Evolutionary conservation across 306 rosid genomes (phyloP).

Genomic region (Vachellia collinsii): DNA sequence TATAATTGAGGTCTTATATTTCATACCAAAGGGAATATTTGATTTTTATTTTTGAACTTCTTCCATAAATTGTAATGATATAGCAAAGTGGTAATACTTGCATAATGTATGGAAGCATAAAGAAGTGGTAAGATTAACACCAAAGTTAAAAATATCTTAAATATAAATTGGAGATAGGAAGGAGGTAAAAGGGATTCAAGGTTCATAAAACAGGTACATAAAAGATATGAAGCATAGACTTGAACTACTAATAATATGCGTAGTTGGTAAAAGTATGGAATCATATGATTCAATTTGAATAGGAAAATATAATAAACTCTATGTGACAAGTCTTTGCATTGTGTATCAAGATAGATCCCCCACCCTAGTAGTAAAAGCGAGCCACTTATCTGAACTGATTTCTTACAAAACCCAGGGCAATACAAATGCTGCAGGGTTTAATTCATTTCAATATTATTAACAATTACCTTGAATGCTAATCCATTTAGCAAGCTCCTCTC

Average conservation of each 20-base stretch:
- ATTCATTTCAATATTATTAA: neutral
- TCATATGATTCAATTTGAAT: neutral
- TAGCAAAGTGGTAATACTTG: neutral
- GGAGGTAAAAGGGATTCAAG: neutral
- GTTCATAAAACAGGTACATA: neutral
- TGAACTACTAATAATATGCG: neutral
- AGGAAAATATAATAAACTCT: neutral
- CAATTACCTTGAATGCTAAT: neutral
- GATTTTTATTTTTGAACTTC: neutral
- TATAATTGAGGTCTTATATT: too few species aligned
- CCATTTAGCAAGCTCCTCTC: constrained; percentile 5
- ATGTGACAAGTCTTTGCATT: neutral
- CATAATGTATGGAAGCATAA: neutral
- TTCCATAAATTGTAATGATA: neutral
- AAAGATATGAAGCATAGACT: neutral
- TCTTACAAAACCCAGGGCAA: neutral
- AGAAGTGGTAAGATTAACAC: neutral
- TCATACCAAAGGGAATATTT: too few species aligned
- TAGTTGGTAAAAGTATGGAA: neutral
- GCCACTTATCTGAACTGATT: neutral
- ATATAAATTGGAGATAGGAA: neutral
- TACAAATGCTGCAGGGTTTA: neutral
- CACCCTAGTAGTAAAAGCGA: neutral
- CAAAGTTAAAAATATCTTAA: neutral
- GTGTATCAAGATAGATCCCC: neutral